phyloP scores from a whole-genome alignment of 1,284 basidiomycete genomes.

The Rhodofomes roseus region DNA sequence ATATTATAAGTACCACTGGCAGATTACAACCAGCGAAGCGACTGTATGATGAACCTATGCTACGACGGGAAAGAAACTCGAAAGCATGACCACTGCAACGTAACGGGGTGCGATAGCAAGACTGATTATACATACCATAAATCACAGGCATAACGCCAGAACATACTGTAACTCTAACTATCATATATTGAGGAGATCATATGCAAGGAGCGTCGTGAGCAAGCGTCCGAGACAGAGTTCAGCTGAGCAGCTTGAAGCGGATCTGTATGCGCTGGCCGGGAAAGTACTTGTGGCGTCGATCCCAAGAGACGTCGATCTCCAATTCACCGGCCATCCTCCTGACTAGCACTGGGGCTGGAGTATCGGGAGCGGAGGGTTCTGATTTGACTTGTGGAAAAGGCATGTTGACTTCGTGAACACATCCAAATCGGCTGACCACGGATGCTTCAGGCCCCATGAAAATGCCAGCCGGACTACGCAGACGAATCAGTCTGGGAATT shows the following conservation, averaged over 20 bases:
- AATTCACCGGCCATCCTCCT: constrained; percentile 46
- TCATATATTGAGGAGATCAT: neutral
- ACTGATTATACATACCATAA: neutral
- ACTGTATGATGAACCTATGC: neutral
- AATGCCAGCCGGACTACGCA: constrained; percentile 10
- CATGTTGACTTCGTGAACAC: constrained; percentile 32
- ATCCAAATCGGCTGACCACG: constrained; percentile 38
- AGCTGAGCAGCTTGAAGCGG: constrained; percentile 47
- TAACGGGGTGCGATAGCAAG: neutral
- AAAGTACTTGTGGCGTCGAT: constrained; percentile 46
- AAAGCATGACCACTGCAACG: neutral
- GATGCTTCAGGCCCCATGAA: constrained; percentile 22
- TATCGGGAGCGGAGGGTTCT: neutral
- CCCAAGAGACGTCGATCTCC: constrained; percentile 46
- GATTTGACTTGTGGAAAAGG: constrained; percentile 13
- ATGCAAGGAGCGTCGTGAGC: neutral
- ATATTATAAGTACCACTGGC: no score
- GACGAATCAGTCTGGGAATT: neutral
- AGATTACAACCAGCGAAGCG: neutral
- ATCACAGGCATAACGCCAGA: neutral
- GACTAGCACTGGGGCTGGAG: neutral
- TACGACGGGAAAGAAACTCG: neutral
- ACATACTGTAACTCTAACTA: no score
- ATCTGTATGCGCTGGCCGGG: constrained; percentile 49
- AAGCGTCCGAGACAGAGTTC: neutral